These are phyloP conservation scores for Xerocomus spinulosus DNA, from an alignment of 768 basidiomycete species.

Conservation along the genomic window DNA sequence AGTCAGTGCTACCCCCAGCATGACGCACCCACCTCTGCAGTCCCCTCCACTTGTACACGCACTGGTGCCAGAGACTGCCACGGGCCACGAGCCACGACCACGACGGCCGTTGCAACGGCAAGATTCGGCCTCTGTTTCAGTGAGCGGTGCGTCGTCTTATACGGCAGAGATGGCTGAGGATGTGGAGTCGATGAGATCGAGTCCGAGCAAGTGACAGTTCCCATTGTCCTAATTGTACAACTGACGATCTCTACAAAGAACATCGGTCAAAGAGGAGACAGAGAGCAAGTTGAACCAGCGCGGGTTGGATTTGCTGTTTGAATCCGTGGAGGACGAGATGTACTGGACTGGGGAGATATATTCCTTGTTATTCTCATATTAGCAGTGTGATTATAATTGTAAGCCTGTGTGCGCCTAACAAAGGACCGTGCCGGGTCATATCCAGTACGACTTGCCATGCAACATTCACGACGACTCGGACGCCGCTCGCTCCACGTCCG, in stretches of 20 bases:
- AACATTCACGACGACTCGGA: background rate
- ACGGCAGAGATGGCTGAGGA: constrained; percentile 28
- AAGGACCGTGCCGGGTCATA: background rate
- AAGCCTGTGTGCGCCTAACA: background rate
- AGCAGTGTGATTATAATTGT: background rate
- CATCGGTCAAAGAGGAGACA: constrained; percentile 22
- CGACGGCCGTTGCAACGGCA: constrained; percentile 26
- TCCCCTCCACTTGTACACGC: constrained; percentile 20
- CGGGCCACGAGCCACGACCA: constrained; percentile 23
- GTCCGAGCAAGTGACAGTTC: constrained; percentile 24
- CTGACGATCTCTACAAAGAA: constrained; percentile 11
- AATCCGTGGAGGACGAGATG: constrained; percentile 7
- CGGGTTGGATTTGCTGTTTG: constrained; percentile 5
- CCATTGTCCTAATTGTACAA: background rate
- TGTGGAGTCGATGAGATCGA: constrained; percentile 23
- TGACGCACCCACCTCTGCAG: constrained; percentile 15
- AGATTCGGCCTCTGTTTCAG: constrained; percentile 28
- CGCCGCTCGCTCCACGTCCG: constrained; percentile 27
- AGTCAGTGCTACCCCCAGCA: constrained; percentile 24
- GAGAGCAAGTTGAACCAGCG: constrained; percentile 19
- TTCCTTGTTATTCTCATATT: constrained; percentile 20
- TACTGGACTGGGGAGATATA: constrained; percentile 23
- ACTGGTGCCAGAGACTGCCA: constrained; percentile 19
- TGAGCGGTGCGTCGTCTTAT: constrained; percentile 30
- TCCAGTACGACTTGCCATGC: background rate